These are phyloP conservation scores for Chiua virens DNA, from an alignment of 768 basidiomycete species.

Conservation along the genomic window DNA sequence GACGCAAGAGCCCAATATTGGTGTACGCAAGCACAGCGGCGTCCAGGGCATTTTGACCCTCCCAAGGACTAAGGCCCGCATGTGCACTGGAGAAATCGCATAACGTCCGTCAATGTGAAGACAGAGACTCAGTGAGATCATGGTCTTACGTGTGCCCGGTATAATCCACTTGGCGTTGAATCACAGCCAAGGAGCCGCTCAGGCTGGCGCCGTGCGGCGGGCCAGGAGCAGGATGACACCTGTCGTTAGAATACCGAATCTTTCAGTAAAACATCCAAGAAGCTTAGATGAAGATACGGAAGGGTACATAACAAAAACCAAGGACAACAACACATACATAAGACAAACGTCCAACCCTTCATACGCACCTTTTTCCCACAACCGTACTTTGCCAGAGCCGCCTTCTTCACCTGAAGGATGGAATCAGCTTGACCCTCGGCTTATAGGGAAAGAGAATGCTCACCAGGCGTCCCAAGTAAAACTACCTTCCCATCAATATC, in stretches of 20 bases:
- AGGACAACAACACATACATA: constrained; percentile 47
- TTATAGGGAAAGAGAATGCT: background rate
- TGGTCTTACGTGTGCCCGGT: constrained; percentile 64
- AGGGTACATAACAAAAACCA: background rate
- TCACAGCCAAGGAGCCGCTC: constrained; percentile 61
- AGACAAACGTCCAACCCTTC: constrained; percentile 73
- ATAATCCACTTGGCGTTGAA: constrained; percentile 61
- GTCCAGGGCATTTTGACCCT: constrained; percentile 80
- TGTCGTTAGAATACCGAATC: constrained; percentile 22
- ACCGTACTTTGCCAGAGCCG: constrained; percentile 65
- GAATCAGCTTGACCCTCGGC: background rate
- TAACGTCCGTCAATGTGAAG: background rate
- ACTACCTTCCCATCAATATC: constrained; percentile 65
- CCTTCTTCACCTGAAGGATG: constrained; percentile 66
- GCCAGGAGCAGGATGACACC: constrained; percentile 83
- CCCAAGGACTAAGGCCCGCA: constrained; percentile 83
- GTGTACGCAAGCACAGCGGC: constrained; percentile 83
- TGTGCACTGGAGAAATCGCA: constrained; percentile 52
- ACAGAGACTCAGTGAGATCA: background rate
- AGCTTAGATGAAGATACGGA: background rate
- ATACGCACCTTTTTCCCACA: constrained; percentile 72
- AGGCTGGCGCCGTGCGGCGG: constrained; percentile 64
- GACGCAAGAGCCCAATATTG: constrained; percentile 74
- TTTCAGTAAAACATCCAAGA: background rate
- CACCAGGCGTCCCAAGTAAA: constrained; percentile 78